phyloP scores from a whole-genome alignment of 202 grass and related monocot species.

The Miscanthus sacchariflorus region DNA sequence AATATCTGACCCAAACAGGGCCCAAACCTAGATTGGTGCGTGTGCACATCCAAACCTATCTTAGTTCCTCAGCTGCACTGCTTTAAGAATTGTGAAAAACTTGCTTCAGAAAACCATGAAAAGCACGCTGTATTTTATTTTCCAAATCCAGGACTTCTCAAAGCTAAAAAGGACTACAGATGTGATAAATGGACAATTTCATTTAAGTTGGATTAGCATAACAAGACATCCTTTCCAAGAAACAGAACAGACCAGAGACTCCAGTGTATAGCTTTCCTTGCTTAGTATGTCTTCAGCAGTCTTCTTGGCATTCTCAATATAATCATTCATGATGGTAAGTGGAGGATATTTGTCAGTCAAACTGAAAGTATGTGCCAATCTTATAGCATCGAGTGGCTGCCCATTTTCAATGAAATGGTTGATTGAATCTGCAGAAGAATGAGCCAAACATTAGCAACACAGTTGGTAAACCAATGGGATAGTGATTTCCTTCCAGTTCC shows the following conservation, averaged over 20 bases:
- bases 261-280: constrained; percentile 38
- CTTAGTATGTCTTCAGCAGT: constrained; percentile 53
- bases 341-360: constrained; percentile 54
- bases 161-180: background rate
- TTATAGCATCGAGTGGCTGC: constrained; percentile 49
- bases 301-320: constrained; percentile 52
- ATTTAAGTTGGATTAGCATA: constrained; percentile 9
- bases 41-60: background rate
- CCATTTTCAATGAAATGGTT: constrained; percentile 48
- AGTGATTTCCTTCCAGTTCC: background rate
- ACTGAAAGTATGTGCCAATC: constrained; percentile 46
- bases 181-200: background rate
- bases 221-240: constrained; percentile 12
- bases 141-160: background rate
- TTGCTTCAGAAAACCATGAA: constrained; percentile 8
- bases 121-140: background rate
- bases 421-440: constrained; percentile 54
- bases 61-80: background rate
- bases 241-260: constrained; percentile 48
- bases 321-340: constrained; percentile 48
- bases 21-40: background rate
- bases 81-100: background rate
- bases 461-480: background rate
- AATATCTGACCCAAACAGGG: background rate
- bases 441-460: constrained; percentile 8